Percentiles rank a stretch among this genome's conserved stretches.
Conservation (phyloP, 176 grass and related monocot genomes). For the Oryza brachyantha region DNA sequence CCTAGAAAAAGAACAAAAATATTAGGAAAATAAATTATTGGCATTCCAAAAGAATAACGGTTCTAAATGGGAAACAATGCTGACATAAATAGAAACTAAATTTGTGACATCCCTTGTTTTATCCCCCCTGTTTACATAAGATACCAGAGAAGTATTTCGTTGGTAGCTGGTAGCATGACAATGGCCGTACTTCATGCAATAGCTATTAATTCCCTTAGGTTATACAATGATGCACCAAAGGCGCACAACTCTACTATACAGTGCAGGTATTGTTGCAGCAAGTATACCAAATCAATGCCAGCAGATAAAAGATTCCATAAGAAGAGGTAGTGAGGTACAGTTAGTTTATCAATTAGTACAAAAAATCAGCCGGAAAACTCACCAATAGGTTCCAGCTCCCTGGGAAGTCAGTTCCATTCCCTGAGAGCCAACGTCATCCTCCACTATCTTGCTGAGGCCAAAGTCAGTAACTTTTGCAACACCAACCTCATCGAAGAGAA, state of each 20-base stretch:
- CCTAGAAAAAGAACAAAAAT: conserved; percentile 50
- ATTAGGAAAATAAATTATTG: background rate
- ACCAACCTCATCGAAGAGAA: conserved; percentile 94
- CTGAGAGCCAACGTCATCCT: conserved; percentile 98
- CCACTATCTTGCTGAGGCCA: conserved; percentile 99
- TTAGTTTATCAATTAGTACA: background rate
- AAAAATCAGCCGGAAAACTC: conserved; percentile 36
- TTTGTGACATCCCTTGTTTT: background rate
- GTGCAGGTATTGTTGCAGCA: conserved; percentile 8
- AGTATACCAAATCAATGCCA: conserved; percentile 24
- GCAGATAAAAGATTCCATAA: conserved; percentile 25
- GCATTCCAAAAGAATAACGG: conserved; percentile 8
- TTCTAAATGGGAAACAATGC: background rate
- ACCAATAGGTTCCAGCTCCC: conserved; percentile 99
- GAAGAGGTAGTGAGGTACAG: background rate
- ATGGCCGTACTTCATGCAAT: background rate
- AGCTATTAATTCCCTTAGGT: conserved; percentile 8
- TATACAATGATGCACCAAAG: conserved; percentile 16
- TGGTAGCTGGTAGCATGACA: background rate
- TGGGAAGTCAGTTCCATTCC: conserved; percentile 99
- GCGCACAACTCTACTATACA: background rate
- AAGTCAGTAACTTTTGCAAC: conserved; percentile 98
- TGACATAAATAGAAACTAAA: background rate
- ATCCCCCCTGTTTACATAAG: background rate
- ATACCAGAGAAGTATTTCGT: background rate